Evolutionary conservation across 2,329 filamentous ascomycete species (phyloP), one percentile per base, ranked within the genome.

Genomic region (Alternaria incomplexa): DNA sequence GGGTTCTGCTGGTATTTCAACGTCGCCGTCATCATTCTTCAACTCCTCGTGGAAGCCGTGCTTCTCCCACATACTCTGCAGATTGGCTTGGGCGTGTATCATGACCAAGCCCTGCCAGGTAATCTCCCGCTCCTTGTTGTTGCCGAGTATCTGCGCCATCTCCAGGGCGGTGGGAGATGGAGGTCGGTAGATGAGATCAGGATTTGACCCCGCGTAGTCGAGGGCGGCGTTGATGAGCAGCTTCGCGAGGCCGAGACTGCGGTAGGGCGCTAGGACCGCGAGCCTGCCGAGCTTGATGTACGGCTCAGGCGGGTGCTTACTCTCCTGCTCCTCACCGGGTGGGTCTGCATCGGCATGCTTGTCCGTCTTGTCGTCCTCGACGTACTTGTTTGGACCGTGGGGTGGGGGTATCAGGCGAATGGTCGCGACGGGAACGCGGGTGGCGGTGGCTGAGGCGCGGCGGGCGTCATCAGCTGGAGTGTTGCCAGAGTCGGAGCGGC

Each of bases 271-370:
- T 13, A 91, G 69, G 0, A 96, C 90, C 0, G 93, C 91, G 26
- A 97, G 83, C 1, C 93, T 87, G 6, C 93, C 93, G 2, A 97
- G 81, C 81, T 95, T 96, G 66, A 97, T 84, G 78, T 95, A 97
- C 0, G 91, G 89, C 73, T 96, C 93, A 40, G 83, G 75, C 7
- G 86, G 87, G 72, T 91, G 85, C 88, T 86, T 67, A 85, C 81
- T 53, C 61, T 70, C 72, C 22, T 64, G 66, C 43, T 55, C 44
- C 3, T 61, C 48, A 1, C 25, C 43, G 0, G 73, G 71, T 2
- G 76, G 73, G 22, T 76, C 74, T 11, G 74, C 71, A 58, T 78
- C 72, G 3, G 73, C 48, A 32, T 79, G 76, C 60, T 71, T 75
- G 66, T 78, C 71, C 8, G 46, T 57, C 23, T 64, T 47, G 30